Evolutionary conservation across 352 stramenopile species (phyloP).

Genomic region (Phytophthora tentaculata): DNA sequence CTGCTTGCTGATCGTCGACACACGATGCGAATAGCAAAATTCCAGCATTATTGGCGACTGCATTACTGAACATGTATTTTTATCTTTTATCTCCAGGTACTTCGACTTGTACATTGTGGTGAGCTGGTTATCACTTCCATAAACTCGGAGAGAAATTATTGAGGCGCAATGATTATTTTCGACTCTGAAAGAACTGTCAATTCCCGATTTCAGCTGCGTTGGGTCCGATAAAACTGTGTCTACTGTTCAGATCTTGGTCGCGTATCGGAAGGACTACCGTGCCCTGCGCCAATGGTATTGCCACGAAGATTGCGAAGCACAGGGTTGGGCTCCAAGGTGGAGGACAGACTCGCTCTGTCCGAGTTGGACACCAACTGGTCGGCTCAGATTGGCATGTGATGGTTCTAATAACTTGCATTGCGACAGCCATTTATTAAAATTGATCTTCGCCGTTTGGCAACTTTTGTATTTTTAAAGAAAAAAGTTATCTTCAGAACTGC

Average conservation of each 20-base stretch:
- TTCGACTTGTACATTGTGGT: too few species aligned
- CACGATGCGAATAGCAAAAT: neutral
- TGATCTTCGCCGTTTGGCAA: too few species aligned
- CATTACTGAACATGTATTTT: neutral
- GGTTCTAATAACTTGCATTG: too few species aligned
- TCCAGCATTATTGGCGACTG: neutral
- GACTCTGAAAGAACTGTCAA: neutral
- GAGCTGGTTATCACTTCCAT: neutral
- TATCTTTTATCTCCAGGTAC: too few species aligned
- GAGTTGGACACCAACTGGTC: neutral
- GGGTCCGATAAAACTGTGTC: conserved; percentile 8
- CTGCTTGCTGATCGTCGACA: neutral
- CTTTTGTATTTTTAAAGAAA: too few species aligned
- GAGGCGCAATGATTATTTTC: neutral
- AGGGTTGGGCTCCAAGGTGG: neutral
- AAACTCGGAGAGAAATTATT: neutral
- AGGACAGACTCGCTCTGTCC: too few species aligned
- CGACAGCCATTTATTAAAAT: too few species aligned
- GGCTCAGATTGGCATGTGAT: too few species aligned
- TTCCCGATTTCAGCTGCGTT: conserved; percentile 15
- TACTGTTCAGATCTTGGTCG: conserved; percentile 15
- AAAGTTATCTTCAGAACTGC: too few species aligned
- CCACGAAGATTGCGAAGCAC: conserved; percentile 1
- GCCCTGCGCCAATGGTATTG: conserved; percentile 24
- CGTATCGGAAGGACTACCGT: conserved; percentile 14